phyloP scores from a whole-genome alignment of 495 filamentous ascomycete genomes.

The Aspergillus mulundensis region DNA sequence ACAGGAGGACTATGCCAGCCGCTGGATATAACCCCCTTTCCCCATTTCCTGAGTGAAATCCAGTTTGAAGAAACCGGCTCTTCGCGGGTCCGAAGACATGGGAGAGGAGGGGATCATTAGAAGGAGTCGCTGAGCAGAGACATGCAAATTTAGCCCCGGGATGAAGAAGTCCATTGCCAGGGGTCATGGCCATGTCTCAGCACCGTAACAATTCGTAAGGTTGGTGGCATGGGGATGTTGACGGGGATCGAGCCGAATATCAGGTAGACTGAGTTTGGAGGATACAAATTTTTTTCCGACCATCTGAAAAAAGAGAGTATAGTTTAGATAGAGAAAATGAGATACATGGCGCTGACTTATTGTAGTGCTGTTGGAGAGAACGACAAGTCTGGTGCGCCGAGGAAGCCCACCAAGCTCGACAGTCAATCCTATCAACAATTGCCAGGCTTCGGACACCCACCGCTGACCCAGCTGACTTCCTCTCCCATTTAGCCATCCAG shows the following conservation, averaged over 20 bases:
- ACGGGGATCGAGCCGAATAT: conserved; percentile 69
- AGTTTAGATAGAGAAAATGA: not conserved
- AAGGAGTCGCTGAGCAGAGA: conserved; percentile 64
- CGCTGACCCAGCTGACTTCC: conserved; percentile 1
- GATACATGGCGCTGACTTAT: not conserved
- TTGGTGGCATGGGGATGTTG: conserved; percentile 79
- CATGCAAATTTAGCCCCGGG: conserved; percentile 25
- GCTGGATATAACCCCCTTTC: conserved; percentile 65
- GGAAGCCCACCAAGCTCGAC: conserved; percentile 4
- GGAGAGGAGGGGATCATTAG: conserved; percentile 74
- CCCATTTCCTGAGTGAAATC: conserved; percentile 66
- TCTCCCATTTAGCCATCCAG: conserved; percentile 2
- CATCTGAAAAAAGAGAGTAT: not conserved
- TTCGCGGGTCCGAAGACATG: conserved; percentile 69
- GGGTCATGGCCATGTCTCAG: conserved; percentile 64
- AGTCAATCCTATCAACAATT: not conserved
- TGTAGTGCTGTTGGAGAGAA: not conserved
- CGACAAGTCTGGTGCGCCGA: too few relatives aligned
- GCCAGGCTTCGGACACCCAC: not conserved
- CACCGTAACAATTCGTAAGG: conserved; percentile 69
- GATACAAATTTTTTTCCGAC: conserved; percentile 46
- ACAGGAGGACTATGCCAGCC: conserved; percentile 69
- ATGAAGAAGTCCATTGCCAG: conserved; percentile 31
- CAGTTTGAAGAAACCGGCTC: conserved; percentile 69
- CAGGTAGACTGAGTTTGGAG: conserved; percentile 69